These are phyloP conservation scores for Pneumocystis wakefieldiae DNA, from an alignment of 1,139 yeast genomes.

Conservation along the genomic window DNA sequence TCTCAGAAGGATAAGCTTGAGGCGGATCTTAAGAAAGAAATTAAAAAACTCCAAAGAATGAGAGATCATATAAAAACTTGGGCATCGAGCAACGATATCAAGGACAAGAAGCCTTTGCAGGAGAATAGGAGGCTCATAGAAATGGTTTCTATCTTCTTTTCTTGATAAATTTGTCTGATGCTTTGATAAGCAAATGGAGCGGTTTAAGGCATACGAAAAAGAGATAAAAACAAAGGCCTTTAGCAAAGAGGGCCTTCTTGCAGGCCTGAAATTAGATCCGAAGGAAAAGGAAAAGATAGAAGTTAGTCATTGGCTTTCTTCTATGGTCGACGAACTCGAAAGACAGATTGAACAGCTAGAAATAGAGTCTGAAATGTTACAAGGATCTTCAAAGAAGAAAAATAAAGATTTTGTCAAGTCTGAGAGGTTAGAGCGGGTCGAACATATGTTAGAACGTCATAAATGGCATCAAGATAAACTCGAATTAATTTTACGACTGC, in stretches of 20 bases:
- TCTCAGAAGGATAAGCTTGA: constrained; percentile 92
- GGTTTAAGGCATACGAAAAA: constrained; percentile 88
- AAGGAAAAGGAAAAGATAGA: constrained; percentile 69
- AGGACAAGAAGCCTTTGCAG: constrained; percentile 65
- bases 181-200: constrained; percentile 65
- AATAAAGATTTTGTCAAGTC: constrained; percentile 43
- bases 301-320: constrained; percentile 54
- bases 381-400: constrained; percentile 37
- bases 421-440: constrained; percentile 45
- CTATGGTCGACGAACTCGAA: constrained; percentile 66
- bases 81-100: constrained; percentile 84
- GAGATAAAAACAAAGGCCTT: constrained; percentile 91
- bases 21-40: constrained; percentile 81
- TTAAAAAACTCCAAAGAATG: constrained; percentile 83
- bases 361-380: constrained; percentile 53
- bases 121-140: constrained; percentile 79
- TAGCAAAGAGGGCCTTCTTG: constrained; percentile 80
- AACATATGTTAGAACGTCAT: constrained; percentile 58
- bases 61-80: constrained; percentile 94
- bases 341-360: constrained; percentile 70
- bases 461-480: constrained; percentile 62
- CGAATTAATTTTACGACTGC: constrained; percentile 59
- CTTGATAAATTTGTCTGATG: constrained; percentile 7
- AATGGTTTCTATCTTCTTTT: constrained; percentile 22
- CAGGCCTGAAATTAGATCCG: constrained; percentile 54